These are phyloP conservation scores for Saraca asoca DNA, from an alignment of 331 rosid genomes.

Conservation along the genomic window DNA sequence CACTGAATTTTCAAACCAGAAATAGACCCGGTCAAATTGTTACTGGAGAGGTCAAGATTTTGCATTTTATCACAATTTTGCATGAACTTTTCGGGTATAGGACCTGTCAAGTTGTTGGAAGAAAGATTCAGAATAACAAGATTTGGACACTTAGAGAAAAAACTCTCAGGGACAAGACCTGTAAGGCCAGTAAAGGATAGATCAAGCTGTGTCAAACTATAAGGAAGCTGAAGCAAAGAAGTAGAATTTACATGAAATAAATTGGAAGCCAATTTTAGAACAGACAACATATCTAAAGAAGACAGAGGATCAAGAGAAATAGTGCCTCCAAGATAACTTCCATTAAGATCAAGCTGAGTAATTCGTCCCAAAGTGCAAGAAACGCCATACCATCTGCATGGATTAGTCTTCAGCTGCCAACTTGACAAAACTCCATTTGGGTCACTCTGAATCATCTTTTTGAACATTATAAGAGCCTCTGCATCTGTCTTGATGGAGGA, in stretches of 20 bases:
- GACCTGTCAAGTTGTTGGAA: slow-evolving; percentile 75
- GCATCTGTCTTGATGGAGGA: slow-evolving; percentile 71
- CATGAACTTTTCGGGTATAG: slow-evolving; percentile 63
- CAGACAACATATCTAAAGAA: slow-evolving; percentile 66
- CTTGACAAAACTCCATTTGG: slow-evolving; percentile 62
- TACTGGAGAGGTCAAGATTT: slow-evolving; percentile 72
- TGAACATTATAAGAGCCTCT: slow-evolving; percentile 70
- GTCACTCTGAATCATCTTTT: slow-evolving; percentile 67
- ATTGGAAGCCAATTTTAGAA: slow-evolving; percentile 64
- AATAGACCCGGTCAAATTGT: slow-evolving; percentile 77
- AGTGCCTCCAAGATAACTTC: slow-evolving; percentile 46
- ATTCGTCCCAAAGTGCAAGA: slow-evolving; percentile 73
- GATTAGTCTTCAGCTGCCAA: slow-evolving; percentile 60
- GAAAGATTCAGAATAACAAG: slow-evolving; percentile 69
- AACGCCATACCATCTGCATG: slow-evolving; percentile 86
- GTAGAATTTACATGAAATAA: slow-evolving; percentile 72
- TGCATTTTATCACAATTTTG: slow-evolving; percentile 61
- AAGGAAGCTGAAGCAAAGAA: slow-evolving; percentile 77
- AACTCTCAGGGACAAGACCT: slow-evolving; percentile 69
- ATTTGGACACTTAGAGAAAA: slow-evolving; percentile 73
- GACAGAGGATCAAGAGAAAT: slow-evolving; percentile 64
- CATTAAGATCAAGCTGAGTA: slow-evolving; percentile 68
- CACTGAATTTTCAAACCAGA: slow-evolving; percentile 64
- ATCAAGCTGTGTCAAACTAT: slow-evolving; percentile 71
- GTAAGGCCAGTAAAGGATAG: slow-evolving; percentile 61